phyloP scores from a whole-genome alignment of 345 rosid species.

The Orychophragmus violaceus region DNA sequence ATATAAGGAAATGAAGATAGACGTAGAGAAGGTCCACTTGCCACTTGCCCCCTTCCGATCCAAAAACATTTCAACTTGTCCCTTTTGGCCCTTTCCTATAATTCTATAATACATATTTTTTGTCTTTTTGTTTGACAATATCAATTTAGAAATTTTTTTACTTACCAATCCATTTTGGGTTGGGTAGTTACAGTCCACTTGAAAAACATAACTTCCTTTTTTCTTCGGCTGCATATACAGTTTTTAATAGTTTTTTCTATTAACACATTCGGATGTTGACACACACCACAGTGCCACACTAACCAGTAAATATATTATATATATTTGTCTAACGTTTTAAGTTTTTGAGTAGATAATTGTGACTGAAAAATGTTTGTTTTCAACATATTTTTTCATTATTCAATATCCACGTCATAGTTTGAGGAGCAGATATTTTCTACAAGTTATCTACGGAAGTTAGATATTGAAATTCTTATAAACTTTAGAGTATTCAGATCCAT shows the following conservation, averaged over 20 bases:
- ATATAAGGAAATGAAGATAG: constrained; percentile 9
- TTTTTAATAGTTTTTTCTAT: not conserved
- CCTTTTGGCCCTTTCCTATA: constrained; percentile 5
- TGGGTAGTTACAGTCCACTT: constrained; percentile 11
- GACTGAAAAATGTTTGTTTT: not conserved
- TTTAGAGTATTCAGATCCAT: too few species aligned
- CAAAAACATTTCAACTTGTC: too few species aligned
- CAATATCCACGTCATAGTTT: not conserved
- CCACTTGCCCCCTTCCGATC: too few species aligned
- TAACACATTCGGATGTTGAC: not conserved
- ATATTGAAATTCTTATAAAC: too few species aligned
- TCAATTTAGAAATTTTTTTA: not conserved
- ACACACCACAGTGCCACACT: not conserved
- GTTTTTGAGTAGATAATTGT: not conserved
- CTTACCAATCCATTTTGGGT: not conserved
- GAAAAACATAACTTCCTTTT: not conserved
- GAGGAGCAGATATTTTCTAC: not conserved
- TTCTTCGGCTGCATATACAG: not conserved
- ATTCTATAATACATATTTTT: not conserved
- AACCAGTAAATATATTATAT: not conserved
- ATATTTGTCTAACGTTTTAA: not conserved
- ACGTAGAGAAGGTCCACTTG: not conserved
- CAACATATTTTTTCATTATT: not conserved
- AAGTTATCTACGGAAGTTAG: too few species aligned
- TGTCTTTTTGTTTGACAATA: not conserved